A percentile compares a stretch with the other conserved stretches of the same genome.
These are phyloP conservation scores for Gossypium sturtianum DNA, from an alignment of 345 rosid species.

Conservation along the genomic window DNA sequence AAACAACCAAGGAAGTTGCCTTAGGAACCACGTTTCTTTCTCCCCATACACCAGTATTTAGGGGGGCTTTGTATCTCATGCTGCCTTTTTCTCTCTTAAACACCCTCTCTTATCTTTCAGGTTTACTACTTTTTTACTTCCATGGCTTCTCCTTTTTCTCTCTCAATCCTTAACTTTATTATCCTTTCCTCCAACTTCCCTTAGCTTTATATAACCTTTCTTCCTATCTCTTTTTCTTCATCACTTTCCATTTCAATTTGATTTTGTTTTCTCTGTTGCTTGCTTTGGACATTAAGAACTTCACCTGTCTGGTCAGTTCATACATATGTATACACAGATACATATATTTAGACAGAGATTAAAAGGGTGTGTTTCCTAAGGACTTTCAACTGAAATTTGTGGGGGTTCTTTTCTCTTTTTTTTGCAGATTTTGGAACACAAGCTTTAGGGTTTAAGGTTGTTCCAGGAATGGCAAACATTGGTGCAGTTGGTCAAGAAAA, in stretches of 20 bases:
- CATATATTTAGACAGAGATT: neutral
- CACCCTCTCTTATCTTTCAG: slow-evolving; percentile 24
- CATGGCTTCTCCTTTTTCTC: slow-evolving; percentile 23
- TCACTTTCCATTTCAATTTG: neutral
- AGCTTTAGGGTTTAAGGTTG: slow-evolving; percentile 24
- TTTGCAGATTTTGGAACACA: neutral
- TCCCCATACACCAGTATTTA: slow-evolving; percentile 32
- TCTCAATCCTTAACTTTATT: slow-evolving; percentile 19
- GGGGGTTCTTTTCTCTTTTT: neutral
- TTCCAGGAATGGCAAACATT: slow-evolving; percentile 37
- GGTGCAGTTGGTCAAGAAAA: slow-evolving; percentile 46
- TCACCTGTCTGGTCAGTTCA: slow-evolving; percentile 13
- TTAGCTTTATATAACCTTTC: slow-evolving; percentile 22
- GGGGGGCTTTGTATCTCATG: slow-evolving; percentile 21
- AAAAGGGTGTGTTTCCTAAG: neutral
- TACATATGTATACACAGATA: too few species aligned
- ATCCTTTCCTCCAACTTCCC: slow-evolving; percentile 30
- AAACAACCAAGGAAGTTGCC: slow-evolving; percentile 45
- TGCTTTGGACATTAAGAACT: slow-evolving; percentile 10
- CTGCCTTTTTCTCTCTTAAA: slow-evolving; percentile 12
- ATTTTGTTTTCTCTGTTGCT: neutral
- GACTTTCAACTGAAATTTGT: neutral
- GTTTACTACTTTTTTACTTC: slow-evolving; percentile 26
- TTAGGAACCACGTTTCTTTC: slow-evolving; percentile 56
- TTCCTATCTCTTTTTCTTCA: slow-evolving; percentile 9